Base-by-base conservation (phyloP, 2,329 filamentous ascomycete genomes). In the Fusarium bulbicola region DNA sequence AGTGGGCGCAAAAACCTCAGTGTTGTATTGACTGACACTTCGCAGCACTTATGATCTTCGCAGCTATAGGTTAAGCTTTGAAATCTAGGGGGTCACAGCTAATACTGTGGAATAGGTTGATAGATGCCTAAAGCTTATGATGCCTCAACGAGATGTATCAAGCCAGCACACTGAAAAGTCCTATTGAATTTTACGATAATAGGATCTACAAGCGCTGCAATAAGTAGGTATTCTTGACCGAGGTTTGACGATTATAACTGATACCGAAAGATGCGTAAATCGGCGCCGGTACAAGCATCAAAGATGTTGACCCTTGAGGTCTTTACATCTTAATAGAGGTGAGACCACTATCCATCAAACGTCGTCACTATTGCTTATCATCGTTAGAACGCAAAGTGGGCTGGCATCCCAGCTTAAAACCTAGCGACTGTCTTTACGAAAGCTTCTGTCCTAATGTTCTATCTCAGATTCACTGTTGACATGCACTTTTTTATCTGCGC, bases 1-100 rank as follows among this genome's bases (percentile, higher is more conserved):
- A 15, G 26, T 30, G 13, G 20, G 16, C 12, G 18, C 18, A 6
- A 5, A 28, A 20, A 5, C 26, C 26, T 46, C 9, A n/a, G 11
- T 12, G 14, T 7, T 43, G 14, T n/a, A 42, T 43, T 3, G 2
- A 46, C 13, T 30, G 26, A 47, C 13, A 21, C 7, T 14, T 21
- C 11, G 5, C 7, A 30, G 45, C 26, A 7, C 18, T 47, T 9
- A 15, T 47, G 7, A 10, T 47, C 7, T 30, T 15, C 8, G 26
- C 20, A 47, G 18, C 45, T 10, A 13, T 21, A 47, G 18, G 8
- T 30, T 20, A 5, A 13, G 7, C 11, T 5, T 12, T 46, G 30
- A 5, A 6, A 13, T 8, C 9, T 21, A 4, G 8, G 10, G 3
- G 26, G 14, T 9, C 18, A 20, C 0, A 13, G 7, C 20, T 30